Base-by-base conservation (phyloP, 306 rosid genomes). In the Oemleria cerasiformis region DNA sequence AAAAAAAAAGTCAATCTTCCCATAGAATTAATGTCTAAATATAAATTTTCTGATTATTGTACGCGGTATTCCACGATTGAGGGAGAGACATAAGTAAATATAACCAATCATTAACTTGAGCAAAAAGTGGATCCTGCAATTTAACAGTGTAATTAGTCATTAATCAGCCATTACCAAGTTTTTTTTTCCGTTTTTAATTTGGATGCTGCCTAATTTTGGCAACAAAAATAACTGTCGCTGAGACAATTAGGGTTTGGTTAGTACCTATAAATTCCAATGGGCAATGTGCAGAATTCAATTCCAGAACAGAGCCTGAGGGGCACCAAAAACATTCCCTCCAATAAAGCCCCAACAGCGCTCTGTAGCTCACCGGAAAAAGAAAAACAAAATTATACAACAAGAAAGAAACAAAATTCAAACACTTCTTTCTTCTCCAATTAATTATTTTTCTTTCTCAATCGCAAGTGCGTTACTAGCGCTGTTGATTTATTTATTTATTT, bases 291-390 rank as follows among this genome's bases (percentile, higher is more conserved):
- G 5, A 56, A 39, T 2, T 7, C 59, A 21, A 1, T 68, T 68
- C 39, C 16, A 6, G 39, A 68, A 25, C 70, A 72, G 30, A 51
- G 68, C 48, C 77, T 71, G 11, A 59, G 57, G 76, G 83, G 79
- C 76, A 63, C 67, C 50, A 6, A 67, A 6, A 72, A n/a, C 51
- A 20, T 43, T 55, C 53, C 45, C 60, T 71, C 5, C 23, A 49
- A 38, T 2, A 5, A 68, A 59, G 49, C 61, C 73, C 62, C 44
- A 16, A 5, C 50, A 53, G 41, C 63, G 48, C 51, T 53, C 73
- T 53, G 63, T 43, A 0, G 21, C 63, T 68, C 63, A 19, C 50
- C 17, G 4, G 47, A 16, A 19, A 67, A 67, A 67, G 45, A 55
- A 38, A n/a, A 68, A 54, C 23, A 25, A 62, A n/a, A 14, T 34